Conservation (phyloP, 352 stramenopile genomes). For the Globisporangium paddicum region DNA sequence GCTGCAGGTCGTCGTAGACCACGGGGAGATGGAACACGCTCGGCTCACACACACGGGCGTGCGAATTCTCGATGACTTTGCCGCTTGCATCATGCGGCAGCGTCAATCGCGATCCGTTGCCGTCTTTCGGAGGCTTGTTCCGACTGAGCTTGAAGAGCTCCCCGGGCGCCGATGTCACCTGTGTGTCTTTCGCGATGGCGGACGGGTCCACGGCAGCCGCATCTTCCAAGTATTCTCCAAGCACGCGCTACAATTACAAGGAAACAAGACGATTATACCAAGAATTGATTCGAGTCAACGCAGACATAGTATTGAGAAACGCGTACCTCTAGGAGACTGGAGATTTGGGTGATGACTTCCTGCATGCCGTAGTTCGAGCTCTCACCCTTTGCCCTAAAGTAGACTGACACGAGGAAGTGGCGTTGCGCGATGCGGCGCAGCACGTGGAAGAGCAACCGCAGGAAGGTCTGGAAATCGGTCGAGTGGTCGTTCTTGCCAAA, state of each 20-base stretch:
- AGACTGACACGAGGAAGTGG: constrained; percentile 57
- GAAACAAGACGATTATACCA: not conserved
- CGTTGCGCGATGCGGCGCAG: constrained; percentile 57
- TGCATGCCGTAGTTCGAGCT: constrained; percentile 66
- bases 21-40: constrained; percentile 75
- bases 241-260: constrained; percentile 29
- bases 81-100: constrained; percentile 19
- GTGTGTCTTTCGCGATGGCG: constrained; percentile 17
- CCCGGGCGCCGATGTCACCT: constrained; percentile 5
- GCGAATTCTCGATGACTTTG: constrained; percentile 20
- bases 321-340: constrained; percentile 52
- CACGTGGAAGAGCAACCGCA: constrained; percentile 63
- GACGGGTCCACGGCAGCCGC: constrained; percentile 16
- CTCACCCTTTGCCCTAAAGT: constrained; percentile 59
- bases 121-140: constrained; percentile 41
- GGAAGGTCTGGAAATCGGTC: constrained; percentile 60
- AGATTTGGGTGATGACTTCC: constrained; percentile 63
- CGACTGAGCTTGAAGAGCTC: constrained; percentile 63
- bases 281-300: not conserved
- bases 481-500: constrained; percentile 69
- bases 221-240: constrained; percentile 70
- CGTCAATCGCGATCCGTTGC: constrained; percentile 14
- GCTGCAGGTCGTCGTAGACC: constrained; percentile 66
- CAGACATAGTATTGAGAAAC: too few relatives aligned
- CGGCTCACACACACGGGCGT: constrained; percentile 51